Conservation (phyloP, 176 grass and related monocot genomes). For the Phragmites australis region DNA sequence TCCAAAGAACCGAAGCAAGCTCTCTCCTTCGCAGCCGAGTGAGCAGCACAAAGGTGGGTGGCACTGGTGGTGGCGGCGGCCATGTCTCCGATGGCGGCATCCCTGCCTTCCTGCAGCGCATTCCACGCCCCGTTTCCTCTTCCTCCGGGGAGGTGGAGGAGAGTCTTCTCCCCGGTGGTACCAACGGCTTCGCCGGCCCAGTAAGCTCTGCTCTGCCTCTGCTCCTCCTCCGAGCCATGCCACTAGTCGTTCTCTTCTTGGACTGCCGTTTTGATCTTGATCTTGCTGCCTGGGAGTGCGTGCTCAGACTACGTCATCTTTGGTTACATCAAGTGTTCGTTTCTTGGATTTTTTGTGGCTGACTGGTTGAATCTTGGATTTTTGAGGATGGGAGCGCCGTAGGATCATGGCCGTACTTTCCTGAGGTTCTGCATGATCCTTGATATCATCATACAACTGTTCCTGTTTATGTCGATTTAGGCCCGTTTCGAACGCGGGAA, state of each 20-base stretch:
- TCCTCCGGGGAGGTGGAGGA: not conserved
- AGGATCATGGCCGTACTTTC: not conserved
- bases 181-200: slow-evolving; percentile 39
- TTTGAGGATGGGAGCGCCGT: not conserved
- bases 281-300: not conserved
- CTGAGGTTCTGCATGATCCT: not conserved
- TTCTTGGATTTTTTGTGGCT: not conserved
- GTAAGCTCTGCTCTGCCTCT: slow-evolving; percentile 8
- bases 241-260: not conserved
- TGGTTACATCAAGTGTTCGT: not conserved
- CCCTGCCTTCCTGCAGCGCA: not conserved
- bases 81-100: slow-evolving; percentile 22
- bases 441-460: not conserved
- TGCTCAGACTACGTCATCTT: not conserved
- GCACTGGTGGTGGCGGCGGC: not conserved
- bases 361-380: not conserved
- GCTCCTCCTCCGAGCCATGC: not conserved
- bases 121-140: not conserved
- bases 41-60: not conserved
- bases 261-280: not conserved
- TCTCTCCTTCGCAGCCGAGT: too few species aligned
- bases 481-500: too few species aligned
- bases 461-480: too few species aligned
- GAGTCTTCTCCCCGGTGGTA: slow-evolving; percentile 25
- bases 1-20: not conserved